Evolutionary conservation across 169 alveolate genomes (phyloP).

Genomic region (Plasmodium blacklocki): DNA sequence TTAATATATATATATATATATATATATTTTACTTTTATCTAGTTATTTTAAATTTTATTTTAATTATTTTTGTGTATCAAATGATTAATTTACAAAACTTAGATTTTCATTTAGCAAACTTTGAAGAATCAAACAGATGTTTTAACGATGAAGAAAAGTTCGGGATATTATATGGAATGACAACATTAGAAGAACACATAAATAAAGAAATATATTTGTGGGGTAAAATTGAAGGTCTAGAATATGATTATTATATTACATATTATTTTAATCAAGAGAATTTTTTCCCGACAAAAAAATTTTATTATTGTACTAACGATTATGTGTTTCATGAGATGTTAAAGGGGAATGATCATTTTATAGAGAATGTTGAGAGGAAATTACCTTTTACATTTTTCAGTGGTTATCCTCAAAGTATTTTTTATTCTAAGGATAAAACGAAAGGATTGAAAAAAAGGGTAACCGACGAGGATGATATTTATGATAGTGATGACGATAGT

Average conservation of each 20-base stretch:
- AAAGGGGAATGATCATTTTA: conserved; percentile 49
- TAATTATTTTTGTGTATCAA: background rate
- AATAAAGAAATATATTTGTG: conserved; percentile 49
- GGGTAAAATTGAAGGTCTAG: conserved; percentile 69
- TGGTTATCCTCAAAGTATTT: conserved; percentile 33
- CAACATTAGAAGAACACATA: conserved; percentile 48
- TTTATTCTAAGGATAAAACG: conserved; percentile 1
- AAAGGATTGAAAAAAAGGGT: conserved; percentile 2
- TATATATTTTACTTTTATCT: too few species aligned
- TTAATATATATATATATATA: too few species aligned
- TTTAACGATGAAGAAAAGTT: conserved; percentile 57
- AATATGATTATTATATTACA: conserved; percentile 57
- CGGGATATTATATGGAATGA: conserved; percentile 56
- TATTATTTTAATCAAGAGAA: conserved; percentile 40
- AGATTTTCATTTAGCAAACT: conserved; percentile 42
- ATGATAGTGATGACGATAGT: background rate
- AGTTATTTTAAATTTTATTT: too few species aligned
- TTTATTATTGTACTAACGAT: conserved; percentile 64
- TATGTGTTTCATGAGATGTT: conserved; percentile 33
- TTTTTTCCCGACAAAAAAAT: conserved; percentile 44
- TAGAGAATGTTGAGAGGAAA: conserved; percentile 29
- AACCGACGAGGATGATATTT: background rate
- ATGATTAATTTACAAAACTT: conserved; percentile 48
- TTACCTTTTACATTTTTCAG: conserved; percentile 47
- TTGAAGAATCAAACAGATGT: conserved; percentile 63